Conservation (phyloP, 106 monocot species). For the Acorus calamus region DNA sequence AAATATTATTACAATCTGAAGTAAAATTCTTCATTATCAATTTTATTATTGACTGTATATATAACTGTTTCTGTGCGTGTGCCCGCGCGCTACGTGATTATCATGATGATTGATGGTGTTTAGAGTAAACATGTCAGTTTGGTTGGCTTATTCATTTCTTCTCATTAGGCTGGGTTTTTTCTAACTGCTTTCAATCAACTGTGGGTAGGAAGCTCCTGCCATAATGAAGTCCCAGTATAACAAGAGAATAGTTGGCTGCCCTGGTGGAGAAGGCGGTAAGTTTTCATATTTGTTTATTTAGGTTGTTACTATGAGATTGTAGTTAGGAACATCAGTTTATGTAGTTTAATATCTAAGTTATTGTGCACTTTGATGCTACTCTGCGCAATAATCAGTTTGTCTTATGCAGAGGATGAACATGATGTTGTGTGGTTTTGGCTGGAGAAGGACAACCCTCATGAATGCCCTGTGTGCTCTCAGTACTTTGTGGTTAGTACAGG, state of each 20-base stretch:
- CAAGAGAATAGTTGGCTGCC: constrained; percentile 88
- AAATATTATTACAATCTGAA: too few relatives aligned
- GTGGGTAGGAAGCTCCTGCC: constrained; percentile 80
- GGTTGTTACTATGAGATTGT: background rate
- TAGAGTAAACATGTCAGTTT: background rate
- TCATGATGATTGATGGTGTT: too few relatives aligned
- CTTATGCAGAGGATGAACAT: constrained; percentile 86
- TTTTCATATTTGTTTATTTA: background rate
- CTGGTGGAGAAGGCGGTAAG: constrained; percentile 95
- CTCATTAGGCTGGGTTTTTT: background rate
- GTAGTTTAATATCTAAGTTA: background rate
- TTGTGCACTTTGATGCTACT: background rate
- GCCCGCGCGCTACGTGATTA: too few relatives aligned
- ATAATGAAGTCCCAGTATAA: constrained; percentile 75
- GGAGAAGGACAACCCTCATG: constrained; percentile 90
- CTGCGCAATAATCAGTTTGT: background rate
- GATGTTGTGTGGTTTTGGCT: constrained; percentile 98
- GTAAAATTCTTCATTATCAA: too few relatives aligned
- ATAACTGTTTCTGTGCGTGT: too few relatives aligned
- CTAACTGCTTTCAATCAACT: background rate
- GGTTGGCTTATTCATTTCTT: background rate
- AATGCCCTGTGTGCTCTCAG: constrained; percentile 91
- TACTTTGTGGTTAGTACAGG: constrained; percentile 69
- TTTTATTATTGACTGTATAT: too few relatives aligned
- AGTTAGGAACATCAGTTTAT: background rate